Conservation (phyloP, 2,329 filamentous ascomycete genomes). For the Keithomyces neogunnii region DNA sequence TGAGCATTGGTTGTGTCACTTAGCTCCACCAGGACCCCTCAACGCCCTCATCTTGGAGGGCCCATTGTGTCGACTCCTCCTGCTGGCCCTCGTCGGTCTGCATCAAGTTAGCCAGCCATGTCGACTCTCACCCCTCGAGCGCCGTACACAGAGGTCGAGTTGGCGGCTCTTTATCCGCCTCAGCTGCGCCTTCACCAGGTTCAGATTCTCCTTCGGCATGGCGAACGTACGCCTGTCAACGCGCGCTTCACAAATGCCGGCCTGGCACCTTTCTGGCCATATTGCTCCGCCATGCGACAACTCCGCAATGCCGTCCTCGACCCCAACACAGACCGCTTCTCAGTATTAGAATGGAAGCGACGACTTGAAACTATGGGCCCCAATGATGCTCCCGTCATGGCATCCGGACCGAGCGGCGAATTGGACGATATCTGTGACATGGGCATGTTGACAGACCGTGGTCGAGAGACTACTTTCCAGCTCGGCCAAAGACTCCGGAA, state of each 20-base stretch:
- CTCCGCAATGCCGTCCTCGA: conserved; percentile 49
- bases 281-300: conserved; percentile 70
- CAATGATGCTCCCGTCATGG: conserved; percentile 61
- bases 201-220: conserved; percentile 76
- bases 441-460: conserved; percentile 68
- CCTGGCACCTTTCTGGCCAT: conserved; percentile 72
- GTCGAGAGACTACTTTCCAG: conserved; percentile 61
- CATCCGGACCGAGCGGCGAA: conserved; percentile 57
- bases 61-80: no score
- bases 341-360: conserved; percentile 53
- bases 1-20: background rate
- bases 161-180: conserved; percentile 71
- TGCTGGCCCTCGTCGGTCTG: background rate
- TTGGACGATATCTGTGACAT: conserved; percentile 75
- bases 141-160: conserved; percentile 74
- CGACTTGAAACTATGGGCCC: conserved; percentile 75
- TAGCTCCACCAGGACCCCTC: background rate
- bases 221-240: conserved; percentile 75
- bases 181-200: conserved; percentile 78
- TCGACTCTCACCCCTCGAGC: conserved; percentile 65
- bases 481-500: conserved; percentile 59
- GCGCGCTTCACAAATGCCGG: conserved; percentile 78
- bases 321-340: conserved; percentile 28
- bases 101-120: conserved; percentile 42
- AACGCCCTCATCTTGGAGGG: background rate